Base-by-base conservation (phyloP, 306 rosid genomes). In the Senna tora region DNA sequence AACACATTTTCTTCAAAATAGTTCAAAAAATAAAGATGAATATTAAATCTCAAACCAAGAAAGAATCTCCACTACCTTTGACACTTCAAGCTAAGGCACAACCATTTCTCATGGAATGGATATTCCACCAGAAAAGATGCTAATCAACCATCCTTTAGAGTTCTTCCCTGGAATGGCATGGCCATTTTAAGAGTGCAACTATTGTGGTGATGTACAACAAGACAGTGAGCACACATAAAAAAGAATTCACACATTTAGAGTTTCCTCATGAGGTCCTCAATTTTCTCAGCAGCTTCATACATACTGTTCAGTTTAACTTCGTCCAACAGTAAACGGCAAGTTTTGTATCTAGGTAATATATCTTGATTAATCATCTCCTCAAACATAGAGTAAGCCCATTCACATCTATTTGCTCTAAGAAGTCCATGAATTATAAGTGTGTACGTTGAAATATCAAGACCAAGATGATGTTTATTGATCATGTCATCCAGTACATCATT, bases 371-470 rank as follows among this genome's bases (percentile, higher is more conserved):
- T 75, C 97, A 93, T 93, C 85, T 82, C 90, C 85, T 83, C 87
- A 47, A 93, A 90, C 59, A 93, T 74, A 56, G 19, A 42, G 74
- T 83, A 83, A 5, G 96, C 97, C 88, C 90, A 67, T 65, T 80
- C 82, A 43, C 90, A 90, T 82, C 73, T 84, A 74, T 82, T 79
- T 49, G 84, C 85, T 77, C 92, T 80, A 70, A 96, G 91, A 16
- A 93, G 87, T 28, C 97, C 94, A 13, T 93, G 98, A 83, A 93
- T 83, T 45, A 93, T 43, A 67, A 93, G 82, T 17, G 88, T 75
- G 72, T 93, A 93, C 34, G 93, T 82, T 38, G 92, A 87, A 65
- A 90, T 65, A 82, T 90, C 97, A 45, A 90, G 92, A 75, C 97
- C 85, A 30, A 93, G 80, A 79, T 83, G 84, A 71, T 87, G 90